A percentile compares a stretch with the other conserved stretches of the same genome.
Evolutionary conservation across 495 filamentous ascomycete species (phyloP).

Genomic region (Neurospora sublineolata): DNA sequence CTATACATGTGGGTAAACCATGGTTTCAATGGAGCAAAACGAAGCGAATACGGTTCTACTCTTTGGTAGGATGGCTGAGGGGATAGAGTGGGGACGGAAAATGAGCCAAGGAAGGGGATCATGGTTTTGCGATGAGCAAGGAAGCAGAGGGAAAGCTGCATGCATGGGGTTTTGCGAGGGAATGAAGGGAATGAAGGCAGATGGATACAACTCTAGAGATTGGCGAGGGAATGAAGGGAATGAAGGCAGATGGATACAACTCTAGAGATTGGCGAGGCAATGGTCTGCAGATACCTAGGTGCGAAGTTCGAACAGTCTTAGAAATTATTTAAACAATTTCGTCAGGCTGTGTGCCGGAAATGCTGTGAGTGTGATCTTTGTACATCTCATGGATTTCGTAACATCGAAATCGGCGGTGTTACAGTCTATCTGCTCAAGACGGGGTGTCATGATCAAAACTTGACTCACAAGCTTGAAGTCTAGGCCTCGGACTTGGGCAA

Average conservation of each 20-base stretch:
- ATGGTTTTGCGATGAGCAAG: neutral
- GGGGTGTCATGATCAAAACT: too few species aligned
- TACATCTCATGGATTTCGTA: too few species aligned
- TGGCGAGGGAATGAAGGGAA: neutral
- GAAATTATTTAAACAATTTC: neutral
- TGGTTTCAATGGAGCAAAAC: neutral
- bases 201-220: neutral
- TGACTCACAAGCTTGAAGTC: neutral
- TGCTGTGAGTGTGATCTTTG: neutral
- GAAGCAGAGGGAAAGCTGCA: neutral
- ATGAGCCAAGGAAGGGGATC: neutral
- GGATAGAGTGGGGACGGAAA: neutral
- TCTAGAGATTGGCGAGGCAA: neutral
- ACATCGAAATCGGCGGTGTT: too few species aligned
- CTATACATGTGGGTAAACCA: neutral
- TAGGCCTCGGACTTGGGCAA: neutral
- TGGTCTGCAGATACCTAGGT: neutral
- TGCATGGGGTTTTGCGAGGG: neutral
- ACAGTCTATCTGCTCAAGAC: too few species aligned
- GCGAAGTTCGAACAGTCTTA: neutral
- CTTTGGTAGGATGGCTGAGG: neutral
- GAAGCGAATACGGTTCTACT: neutral
- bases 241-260: neutral
- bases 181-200: neutral
- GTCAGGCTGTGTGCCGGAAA: neutral